A percentile compares a stretch with the other conserved stretches of the same genome.
These are phyloP conservation scores for Saitozyma podzolica DNA, from an alignment of 768 basidiomycete genomes.

Conservation along the genomic window DNA sequence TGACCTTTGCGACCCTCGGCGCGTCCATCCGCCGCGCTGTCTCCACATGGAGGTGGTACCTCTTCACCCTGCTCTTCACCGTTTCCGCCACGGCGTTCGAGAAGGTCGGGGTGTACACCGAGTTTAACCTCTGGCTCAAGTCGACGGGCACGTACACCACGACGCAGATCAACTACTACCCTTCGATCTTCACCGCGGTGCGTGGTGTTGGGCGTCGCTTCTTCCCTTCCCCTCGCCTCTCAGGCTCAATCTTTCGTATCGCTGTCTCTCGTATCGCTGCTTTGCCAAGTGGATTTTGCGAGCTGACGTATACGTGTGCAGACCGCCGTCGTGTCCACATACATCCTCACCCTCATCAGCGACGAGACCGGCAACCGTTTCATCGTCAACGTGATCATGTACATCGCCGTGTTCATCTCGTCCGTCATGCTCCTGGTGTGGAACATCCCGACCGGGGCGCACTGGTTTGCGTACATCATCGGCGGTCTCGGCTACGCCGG, in stretches of 20 bases:
- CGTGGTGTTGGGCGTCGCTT: background rate
- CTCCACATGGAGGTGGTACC: slow-evolving; percentile 24
- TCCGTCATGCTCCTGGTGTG: slow-evolving; percentile 59
- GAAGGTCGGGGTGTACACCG: slow-evolving; percentile 29
- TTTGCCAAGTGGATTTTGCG: too few relatives aligned
- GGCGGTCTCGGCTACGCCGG: slow-evolving; percentile 68
- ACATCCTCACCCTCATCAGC: slow-evolving; percentile 22
- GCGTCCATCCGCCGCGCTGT: slow-evolving; percentile 19
- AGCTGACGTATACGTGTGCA: background rate
- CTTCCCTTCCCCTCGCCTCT: background rate
- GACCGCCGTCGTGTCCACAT: slow-evolving; percentile 34
- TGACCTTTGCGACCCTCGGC: slow-evolving; percentile 22
- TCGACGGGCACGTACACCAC: slow-evolving; percentile 13
- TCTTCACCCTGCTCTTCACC: slow-evolving; percentile 32
- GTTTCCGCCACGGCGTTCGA: slow-evolving; percentile 31
- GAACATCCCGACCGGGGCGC: slow-evolving; percentile 60
- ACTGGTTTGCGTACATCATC: slow-evolving; percentile 73
- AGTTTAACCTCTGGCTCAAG: slow-evolving; percentile 26
- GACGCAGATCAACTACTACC: slow-evolving; percentile 35
- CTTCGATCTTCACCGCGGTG: slow-evolving; percentile 27
- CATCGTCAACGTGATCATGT: slow-evolving; percentile 42
- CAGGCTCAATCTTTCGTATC: background rate
- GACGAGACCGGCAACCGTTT: slow-evolving; percentile 33
- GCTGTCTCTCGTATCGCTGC: too few relatives aligned
- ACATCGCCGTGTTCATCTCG: slow-evolving; percentile 23